Conservation (phyloP, 2,329 filamentous ascomycete genomes). For the Aspergillus awamori region DNA sequence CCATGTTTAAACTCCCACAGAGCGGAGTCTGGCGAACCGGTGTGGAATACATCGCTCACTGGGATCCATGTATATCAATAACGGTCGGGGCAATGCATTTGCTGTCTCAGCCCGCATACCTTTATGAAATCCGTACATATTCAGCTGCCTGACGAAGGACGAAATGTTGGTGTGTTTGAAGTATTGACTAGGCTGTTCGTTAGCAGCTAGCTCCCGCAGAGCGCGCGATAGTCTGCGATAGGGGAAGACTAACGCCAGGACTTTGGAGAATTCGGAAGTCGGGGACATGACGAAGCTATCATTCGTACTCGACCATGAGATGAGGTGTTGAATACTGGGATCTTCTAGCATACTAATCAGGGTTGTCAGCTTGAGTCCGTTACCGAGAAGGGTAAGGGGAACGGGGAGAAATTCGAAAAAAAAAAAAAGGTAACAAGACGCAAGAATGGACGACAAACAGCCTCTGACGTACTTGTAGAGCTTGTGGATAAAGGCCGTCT, state of each 20-base stretch:
- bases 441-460: background rate
- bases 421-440: background rate
- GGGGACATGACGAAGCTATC: conserved; percentile 99
- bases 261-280: conserved; percentile 95
- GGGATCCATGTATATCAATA: conserved; percentile 17
- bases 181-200: conserved; percentile 72
- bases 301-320: conserved; percentile 90
- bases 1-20: conserved; percentile 99
- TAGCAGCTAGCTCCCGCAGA: conserved; percentile 3
- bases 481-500: conserved; percentile 98
- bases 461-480: conserved; percentile 79
- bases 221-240: background rate
- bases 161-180: conserved; percentile 99
- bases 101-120: conserved; percentile 55
- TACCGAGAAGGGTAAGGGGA: no score
- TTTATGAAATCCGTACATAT: conserved; percentile 99
- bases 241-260: conserved; percentile 74
- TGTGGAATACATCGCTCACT: conserved; percentile 99
- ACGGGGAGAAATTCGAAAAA: no score
- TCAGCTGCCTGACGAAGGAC: conserved; percentile 94
- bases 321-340: conserved; percentile 86
- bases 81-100: conserved; percentile 4
- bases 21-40: conserved; percentile 86
- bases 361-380: conserved; percentile 21
- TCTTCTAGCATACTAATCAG: conserved; percentile 88